A percentile compares a stretch with the other conserved stretches of the same genome.
These are phyloP conservation scores for Leccinum angustisporum DNA, from an alignment of 1,284 basidiomycete species.

Conservation along the genomic window DNA sequence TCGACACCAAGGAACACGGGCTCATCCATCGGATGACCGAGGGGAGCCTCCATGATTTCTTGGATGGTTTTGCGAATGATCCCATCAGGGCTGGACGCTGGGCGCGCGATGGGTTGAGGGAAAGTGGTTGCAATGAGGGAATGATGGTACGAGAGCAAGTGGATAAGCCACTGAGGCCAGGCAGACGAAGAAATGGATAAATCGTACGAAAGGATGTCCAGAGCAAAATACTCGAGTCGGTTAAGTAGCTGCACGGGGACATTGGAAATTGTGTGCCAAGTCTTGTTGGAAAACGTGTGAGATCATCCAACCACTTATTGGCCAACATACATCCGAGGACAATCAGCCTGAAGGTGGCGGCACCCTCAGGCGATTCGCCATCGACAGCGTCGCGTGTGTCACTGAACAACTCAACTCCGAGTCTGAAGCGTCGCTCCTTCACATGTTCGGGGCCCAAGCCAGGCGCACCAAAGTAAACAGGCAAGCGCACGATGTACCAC, in stretches of 20 bases:
- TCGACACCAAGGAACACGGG: conserved; percentile 72
- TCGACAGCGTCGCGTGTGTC: conserved; percentile 46
- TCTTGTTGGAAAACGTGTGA: conserved; percentile 90
- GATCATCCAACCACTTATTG: conserved; percentile 92
- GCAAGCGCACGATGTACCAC: conserved; percentile 81
- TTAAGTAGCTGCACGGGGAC: conserved; percentile 69
- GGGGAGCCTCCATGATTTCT: conserved; percentile 56
- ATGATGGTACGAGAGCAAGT: conserved; percentile 62
- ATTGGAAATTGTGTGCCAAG: conserved; percentile 81
- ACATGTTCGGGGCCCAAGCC: conserved; percentile 45
- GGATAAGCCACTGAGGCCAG: conserved; percentile 70
- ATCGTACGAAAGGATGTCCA: conserved; percentile 69
- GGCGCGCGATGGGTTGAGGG: conserved; percentile 77
- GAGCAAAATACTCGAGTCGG: conserved; percentile 63
- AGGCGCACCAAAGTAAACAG: conserved; percentile 59
- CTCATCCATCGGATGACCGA: conserved; percentile 41
- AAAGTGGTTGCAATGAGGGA: conserved; percentile 56
- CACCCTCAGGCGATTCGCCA: conserved; percentile 52
- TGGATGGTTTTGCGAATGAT: conserved; percentile 70
- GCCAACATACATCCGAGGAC: conserved; percentile 86
- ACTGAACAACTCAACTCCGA: conserved; percentile 51
- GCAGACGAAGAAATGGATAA: conserved; percentile 59
- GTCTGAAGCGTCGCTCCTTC: conserved; percentile 63
- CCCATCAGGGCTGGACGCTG: conserved; percentile 64
- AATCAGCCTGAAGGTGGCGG: conserved; percentile 67